A percentile compares a stretch with the other conserved stretches of the same genome.
Conservation (phyloP, 2,329 filamentous ascomycete species). For the Fusarium sacchari region DNA sequence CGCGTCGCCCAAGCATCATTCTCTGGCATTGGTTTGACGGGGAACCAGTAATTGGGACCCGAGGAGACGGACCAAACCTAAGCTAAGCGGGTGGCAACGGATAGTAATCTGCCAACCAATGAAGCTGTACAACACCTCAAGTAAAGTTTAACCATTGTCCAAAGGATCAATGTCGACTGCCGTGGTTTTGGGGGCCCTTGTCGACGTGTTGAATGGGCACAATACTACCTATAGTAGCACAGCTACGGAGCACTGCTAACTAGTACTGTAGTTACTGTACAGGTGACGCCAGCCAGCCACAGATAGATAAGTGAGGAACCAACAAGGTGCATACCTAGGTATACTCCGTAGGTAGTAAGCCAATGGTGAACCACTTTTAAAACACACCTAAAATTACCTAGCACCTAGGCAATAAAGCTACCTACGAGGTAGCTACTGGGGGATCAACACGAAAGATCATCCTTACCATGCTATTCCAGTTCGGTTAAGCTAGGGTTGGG, state of each 20-base stretch:
- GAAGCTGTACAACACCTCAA: background rate
- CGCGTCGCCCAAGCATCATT: background rate
- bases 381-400: constrained; percentile 1
- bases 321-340: background rate
- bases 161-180: constrained; percentile 19
- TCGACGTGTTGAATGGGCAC: background rate
- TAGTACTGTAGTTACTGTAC: background rate
- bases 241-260: background rate
- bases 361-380: constrained; percentile 5
- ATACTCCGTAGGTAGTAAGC: background rate
- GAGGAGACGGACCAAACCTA: constrained; percentile 8
- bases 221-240: background rate
- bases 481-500: background rate
- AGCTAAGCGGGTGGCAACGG: background rate
- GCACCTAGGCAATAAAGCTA: background rate
- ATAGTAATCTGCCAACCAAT: constrained; percentile 12
- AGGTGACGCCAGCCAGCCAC: background rate
- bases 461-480: constrained; percentile 4
- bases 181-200: background rate
- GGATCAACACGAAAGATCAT: constrained; percentile 21
- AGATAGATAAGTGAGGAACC: background rate
- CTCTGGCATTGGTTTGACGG: constrained; percentile 9
- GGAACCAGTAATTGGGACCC: constrained; percentile 14
- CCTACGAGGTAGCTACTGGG: background rate
- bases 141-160: constrained; percentile 13